These are phyloP conservation scores for Mycena venus DNA, from an alignment of 768 basidiomycete genomes.

Conservation along the genomic window DNA sequence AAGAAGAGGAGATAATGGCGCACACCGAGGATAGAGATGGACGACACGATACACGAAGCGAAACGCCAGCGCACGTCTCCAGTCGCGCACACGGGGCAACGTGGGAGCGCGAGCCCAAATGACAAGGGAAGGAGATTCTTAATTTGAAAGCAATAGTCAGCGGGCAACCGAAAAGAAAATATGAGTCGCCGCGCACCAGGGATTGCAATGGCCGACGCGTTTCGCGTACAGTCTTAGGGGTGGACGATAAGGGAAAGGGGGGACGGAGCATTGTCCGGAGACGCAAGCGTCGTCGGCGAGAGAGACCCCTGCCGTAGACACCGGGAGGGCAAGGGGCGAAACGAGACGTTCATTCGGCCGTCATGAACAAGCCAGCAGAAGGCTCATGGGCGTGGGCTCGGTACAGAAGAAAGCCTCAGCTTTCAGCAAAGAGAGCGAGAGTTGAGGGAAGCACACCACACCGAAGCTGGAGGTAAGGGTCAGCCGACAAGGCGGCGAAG, in stretches of 20 bases:
- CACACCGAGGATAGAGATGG: not conserved
- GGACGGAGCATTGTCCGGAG: not conserved
- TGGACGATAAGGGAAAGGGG: not conserved
- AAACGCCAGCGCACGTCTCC: not conserved
- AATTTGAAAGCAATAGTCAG: not conserved
- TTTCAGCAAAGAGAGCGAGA: not conserved
- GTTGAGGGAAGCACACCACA: not conserved
- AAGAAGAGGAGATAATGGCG: not conserved
- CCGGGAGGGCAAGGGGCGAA: no score
- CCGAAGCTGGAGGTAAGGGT: not conserved
- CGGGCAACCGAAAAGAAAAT: not conserved
- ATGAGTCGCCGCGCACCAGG: not conserved
- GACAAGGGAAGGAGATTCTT: not conserved
- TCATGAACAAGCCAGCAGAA: not conserved
- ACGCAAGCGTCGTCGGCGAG: not conserved
- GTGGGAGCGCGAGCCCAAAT: not conserved
- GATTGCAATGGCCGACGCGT: not conserved
- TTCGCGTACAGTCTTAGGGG: not conserved
- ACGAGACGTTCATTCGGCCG: not conserved
- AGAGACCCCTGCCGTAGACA: not conserved
- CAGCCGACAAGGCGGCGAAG: not conserved
- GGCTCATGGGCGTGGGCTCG: not conserved
- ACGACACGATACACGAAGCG: not conserved
- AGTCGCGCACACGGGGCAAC: not conserved
- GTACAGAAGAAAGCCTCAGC: not conserved